A percentile compares a stretch with the other conserved stretches of the same genome.
These are phyloP conservation scores for Bipolaris victoriae DNA, from an alignment of 2,329 filamentous ascomycete species.

Conservation along the genomic window DNA sequence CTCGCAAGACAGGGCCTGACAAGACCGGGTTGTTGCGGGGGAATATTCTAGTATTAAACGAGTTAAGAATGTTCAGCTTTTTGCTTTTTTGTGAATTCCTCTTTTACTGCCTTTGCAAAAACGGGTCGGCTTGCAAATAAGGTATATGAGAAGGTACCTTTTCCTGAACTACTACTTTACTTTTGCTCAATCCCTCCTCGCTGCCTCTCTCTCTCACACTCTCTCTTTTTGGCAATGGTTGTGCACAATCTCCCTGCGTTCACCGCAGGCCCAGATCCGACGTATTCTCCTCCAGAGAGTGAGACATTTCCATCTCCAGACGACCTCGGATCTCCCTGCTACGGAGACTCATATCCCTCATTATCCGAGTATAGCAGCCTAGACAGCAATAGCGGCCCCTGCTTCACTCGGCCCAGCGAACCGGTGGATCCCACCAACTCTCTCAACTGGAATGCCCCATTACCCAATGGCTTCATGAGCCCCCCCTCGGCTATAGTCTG, in stretches of 20 bases:
- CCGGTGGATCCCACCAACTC: background rate
- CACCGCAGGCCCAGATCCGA: background rate
- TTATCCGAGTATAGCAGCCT: constrained; percentile 4
- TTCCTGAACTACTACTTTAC: too few relatives aligned
- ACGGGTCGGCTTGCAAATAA: too few relatives aligned
- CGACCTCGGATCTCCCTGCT: constrained; percentile 10
- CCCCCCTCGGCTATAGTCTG: background rate
- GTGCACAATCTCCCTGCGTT: constrained; percentile 8
- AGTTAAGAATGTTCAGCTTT: constrained; percentile 3
- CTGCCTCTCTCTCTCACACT: background rate
- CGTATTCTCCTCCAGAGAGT: constrained; percentile 15
- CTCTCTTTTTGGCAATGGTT: constrained; percentile 4
- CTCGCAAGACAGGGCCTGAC: constrained; percentile 7
- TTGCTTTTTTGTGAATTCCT: background rate
- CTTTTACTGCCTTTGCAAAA: too few relatives aligned
- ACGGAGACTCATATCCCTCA: constrained; percentile 5
- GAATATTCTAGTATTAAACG: constrained; percentile 12
- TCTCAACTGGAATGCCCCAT: constrained; percentile 8
- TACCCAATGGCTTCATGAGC: constrained; percentile 8
- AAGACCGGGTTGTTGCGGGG: constrained; percentile 1
- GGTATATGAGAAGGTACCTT: too few relatives aligned
- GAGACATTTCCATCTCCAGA: constrained; percentile 12
- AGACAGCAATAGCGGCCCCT: background rate
- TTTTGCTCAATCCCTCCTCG: too few relatives aligned
- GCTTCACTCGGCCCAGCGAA: constrained; percentile 4